phyloP scores from a whole-genome alignment of 805 yeast genomes.

The Saccharomycopsis guyanensis region DNA sequence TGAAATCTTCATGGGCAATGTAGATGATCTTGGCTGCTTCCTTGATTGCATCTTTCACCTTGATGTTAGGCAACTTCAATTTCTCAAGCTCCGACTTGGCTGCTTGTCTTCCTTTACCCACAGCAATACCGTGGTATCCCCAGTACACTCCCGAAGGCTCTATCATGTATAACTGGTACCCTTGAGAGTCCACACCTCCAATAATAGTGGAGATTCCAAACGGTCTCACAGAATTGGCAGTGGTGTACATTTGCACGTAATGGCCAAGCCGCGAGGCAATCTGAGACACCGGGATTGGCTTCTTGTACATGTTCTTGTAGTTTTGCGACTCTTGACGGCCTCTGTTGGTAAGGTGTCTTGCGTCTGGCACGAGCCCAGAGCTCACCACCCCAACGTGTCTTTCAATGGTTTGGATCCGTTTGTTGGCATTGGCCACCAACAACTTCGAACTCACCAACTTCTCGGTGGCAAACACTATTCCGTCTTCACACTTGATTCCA shows the following conservation, averaged over 20 bases:
- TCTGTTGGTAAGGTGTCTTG: slow-evolving; percentile 83
- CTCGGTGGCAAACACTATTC: slow-evolving; percentile 96
- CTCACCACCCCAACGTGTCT: slow-evolving; percentile 91
- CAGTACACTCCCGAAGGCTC: slow-evolving; percentile 97
- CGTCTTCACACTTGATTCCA: slow-evolving; percentile 88
- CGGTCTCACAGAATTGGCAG: slow-evolving; percentile 95
- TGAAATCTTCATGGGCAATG: slow-evolving; percentile 94
- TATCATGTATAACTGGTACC: slow-evolving; percentile 89
- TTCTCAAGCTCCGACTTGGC: slow-evolving; percentile 96
- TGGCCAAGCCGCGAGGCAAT: slow-evolving; percentile 82
- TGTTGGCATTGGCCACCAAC: slow-evolving; percentile 82
- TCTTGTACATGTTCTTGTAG: slow-evolving; percentile 71
- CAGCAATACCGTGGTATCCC: slow-evolving; percentile 97
- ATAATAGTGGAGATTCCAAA: slow-evolving; percentile 89
- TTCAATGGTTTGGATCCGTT: slow-evolving; percentile 87
- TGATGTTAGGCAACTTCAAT: slow-evolving; percentile 59
- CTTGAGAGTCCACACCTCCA: slow-evolving; percentile 88
- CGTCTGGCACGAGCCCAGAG: slow-evolving; percentile 95
- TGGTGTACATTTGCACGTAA: slow-evolving; percentile 90
- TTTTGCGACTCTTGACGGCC: slow-evolving; percentile 87
- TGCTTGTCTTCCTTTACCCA: slow-evolving; percentile 98
- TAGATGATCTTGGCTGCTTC: slow-evolving; percentile 92
- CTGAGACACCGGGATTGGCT: slow-evolving; percentile 69
- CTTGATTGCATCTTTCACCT: slow-evolving; percentile 77
- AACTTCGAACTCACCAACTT: slow-evolving; percentile 81